Evolutionary conservation across 1,284 basidiomycete genomes (phyloP).

Genomic region (Coniferiporia weirii): DNA sequence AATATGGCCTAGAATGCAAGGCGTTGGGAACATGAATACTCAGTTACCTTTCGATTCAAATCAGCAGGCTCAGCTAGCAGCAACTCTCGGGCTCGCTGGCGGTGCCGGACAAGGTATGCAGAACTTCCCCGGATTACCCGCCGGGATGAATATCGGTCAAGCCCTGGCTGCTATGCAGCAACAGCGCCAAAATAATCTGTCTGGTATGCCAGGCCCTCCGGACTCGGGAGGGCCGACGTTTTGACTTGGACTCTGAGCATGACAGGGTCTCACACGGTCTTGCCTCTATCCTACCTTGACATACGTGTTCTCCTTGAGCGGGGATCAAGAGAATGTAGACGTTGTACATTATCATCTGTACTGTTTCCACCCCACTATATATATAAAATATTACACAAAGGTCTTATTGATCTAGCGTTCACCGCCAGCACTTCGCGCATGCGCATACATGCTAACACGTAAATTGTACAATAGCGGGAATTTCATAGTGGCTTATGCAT

Average conservation of each 20-base stretch:
- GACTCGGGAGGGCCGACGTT: constrained; percentile 4
- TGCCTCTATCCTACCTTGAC: neutral
- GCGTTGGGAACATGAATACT: neutral
- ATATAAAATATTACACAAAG: too few species aligned
- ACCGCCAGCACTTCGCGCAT: neutral
- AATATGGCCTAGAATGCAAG: neutral
- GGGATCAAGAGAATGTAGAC: constrained; percentile 6
- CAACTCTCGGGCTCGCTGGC: neutral
- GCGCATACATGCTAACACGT: neutral
- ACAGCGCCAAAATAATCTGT: constrained; percentile 20
- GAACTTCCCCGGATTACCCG: neutral
- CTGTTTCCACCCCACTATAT: too few species aligned
- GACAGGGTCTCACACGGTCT: too few species aligned
- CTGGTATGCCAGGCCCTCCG: constrained; percentile 6
- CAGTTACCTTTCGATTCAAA: neutral
- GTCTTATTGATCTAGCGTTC: too few species aligned
- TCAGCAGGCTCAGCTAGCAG: neutral
- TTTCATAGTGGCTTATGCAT: constrained; percentile 17
- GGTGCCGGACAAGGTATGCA: constrained; percentile 19
- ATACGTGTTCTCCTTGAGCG: constrained; percentile 1
- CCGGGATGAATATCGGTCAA: constrained; percentile 15
- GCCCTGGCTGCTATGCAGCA: constrained; percentile 10
- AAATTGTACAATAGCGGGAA: neutral
- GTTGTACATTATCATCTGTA: neutral
- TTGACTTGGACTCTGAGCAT: too few species aligned